These are phyloP conservation scores for Mycosphaerelloides madeirae DNA, from an alignment of 2,329 filamentous ascomycete genomes.

Conservation along the genomic window DNA sequence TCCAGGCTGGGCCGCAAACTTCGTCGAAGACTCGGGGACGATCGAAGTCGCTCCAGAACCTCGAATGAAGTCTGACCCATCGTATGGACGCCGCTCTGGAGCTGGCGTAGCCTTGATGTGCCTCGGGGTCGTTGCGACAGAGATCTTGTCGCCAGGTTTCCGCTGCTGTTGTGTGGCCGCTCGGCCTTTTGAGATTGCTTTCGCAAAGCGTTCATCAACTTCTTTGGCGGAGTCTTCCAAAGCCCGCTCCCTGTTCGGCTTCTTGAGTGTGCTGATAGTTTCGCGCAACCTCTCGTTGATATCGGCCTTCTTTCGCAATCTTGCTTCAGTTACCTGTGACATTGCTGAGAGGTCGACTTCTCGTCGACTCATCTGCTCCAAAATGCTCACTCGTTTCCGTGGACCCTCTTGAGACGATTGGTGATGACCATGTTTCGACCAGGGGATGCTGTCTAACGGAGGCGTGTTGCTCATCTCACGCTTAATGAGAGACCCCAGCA, in stretches of 20 bases:
- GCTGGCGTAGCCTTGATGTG: slow-evolving; percentile 28
- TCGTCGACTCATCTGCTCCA: slow-evolving; percentile 37
- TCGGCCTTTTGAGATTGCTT: slow-evolving; percentile 24
- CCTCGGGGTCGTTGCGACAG: slow-evolving; percentile 39
- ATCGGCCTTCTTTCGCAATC: slow-evolving; percentile 60
- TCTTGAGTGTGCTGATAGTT: slow-evolving; percentile 68
- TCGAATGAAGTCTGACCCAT: slow-evolving; percentile 24
- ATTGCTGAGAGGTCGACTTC: slow-evolving; percentile 53
- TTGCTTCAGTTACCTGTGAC: slow-evolving; percentile 51
- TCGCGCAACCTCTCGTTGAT: slow-evolving; percentile 64
- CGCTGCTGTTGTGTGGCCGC: slow-evolving; percentile 12
- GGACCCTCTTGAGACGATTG: slow-evolving; percentile 13
- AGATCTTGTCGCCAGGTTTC: slow-evolving; percentile 31
- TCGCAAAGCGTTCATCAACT: slow-evolving; percentile 53
- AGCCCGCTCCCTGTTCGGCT: slow-evolving; percentile 68
- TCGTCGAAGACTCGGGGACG: slow-evolving; percentile 39
- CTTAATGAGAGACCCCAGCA: slow-evolving; percentile 60
- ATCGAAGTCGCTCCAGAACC: slow-evolving; percentile 28
- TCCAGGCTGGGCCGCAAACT: slow-evolving; percentile 22
- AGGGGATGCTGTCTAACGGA: slow-evolving; percentile 45
- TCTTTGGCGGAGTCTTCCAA: slow-evolving; percentile 64
- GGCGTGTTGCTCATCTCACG: slow-evolving; percentile 62
- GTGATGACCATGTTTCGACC: slow-evolving; percentile 17
- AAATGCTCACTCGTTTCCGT: slow-evolving; percentile 37
- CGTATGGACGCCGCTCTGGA: slow-evolving; percentile 13